Conservation (phyloP, 345 rosid species). For the Eucalyptus globulus region DNA sequence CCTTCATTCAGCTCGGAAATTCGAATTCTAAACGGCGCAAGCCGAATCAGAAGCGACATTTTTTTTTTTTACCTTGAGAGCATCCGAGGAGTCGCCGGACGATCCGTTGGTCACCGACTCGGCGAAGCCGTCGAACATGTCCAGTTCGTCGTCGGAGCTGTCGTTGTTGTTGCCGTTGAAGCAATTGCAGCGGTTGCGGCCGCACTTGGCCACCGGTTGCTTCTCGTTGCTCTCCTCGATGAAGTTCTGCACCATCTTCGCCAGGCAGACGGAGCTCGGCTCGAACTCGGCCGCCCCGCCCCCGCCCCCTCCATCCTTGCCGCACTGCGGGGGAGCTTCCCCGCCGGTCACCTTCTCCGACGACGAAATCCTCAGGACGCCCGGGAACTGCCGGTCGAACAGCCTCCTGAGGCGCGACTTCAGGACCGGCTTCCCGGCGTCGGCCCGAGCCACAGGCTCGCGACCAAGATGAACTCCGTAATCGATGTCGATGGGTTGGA, state of each 20-base stretch:
- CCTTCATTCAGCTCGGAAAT: background rate
- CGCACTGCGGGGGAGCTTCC: constrained; percentile 12
- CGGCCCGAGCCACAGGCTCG: constrained; percentile 16
- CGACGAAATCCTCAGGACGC: constrained; percentile 30
- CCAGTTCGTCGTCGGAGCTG: constrained; percentile 81
- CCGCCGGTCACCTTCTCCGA: constrained; percentile 25
- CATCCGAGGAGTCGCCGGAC: constrained; percentile 35
- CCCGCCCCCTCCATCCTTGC: constrained; percentile 12
- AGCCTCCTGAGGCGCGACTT: constrained; percentile 58
- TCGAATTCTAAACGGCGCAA: background rate
- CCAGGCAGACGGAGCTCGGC: constrained; percentile 81
- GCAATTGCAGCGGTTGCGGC: constrained; percentile 91
- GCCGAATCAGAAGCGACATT: background rate
- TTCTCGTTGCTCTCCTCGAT: constrained; percentile 83
- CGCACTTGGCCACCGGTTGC: constrained; percentile 44
- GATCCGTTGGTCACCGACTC: constrained; percentile 35
- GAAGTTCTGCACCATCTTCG: constrained; percentile 84
- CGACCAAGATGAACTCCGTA: background rate
- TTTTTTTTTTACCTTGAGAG: constrained; percentile 56
- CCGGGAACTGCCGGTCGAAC: constrained; percentile 57
- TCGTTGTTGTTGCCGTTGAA: constrained; percentile 69
- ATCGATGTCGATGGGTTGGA: constrained; percentile 56
- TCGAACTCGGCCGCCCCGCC: constrained; percentile 44
- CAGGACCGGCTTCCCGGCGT: constrained; percentile 42
- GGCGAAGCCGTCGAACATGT: constrained; percentile 29